Evolutionary conservation across 176 grass and related monocot genomes (phyloP).

Genomic region (Paspalum vaginatum): DNA sequence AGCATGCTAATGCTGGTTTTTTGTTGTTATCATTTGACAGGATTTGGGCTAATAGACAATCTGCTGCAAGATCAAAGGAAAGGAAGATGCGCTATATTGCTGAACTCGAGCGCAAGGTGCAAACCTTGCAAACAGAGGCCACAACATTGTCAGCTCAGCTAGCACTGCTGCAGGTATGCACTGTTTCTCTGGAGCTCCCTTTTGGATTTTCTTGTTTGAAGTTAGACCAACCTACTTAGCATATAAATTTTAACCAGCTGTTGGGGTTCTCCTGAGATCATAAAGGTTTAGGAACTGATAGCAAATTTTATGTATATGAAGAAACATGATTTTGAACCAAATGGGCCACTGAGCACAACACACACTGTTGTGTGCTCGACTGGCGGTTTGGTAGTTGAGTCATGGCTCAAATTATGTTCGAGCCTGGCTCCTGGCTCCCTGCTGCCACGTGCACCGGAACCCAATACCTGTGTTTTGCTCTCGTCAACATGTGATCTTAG

Average conservation of each 20-base stretch:
- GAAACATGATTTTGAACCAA: not conserved
- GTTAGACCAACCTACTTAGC: conserved; percentile 5
- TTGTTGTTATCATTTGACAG: conserved; percentile 40
- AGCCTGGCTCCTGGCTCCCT: not conserved
- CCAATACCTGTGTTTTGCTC: not conserved
- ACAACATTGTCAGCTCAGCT: conserved; percentile 70
- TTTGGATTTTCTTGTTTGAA: conserved; percentile 7
- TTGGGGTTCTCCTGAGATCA: conserved; percentile 10
- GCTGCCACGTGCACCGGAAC: not conserved
- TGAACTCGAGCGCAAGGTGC: conserved; percentile 70
- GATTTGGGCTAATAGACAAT: conserved; percentile 90
- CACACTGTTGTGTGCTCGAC: not conserved
- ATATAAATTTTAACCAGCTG: not conserved
- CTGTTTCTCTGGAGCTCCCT: conserved; percentile 19
- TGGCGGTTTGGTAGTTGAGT: not conserved
- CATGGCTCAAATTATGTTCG: not conserved
- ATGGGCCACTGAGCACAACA: not conserved
- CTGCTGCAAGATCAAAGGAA: conserved; percentile 87
- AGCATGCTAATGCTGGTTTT: conserved; percentile 33
- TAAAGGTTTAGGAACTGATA: conserved; percentile 31
- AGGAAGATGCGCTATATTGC: conserved; percentile 79
- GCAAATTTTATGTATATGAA: not conserved
- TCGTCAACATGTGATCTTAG: not conserved
- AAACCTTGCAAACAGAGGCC: conserved; percentile 66
- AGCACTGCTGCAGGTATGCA: conserved; percentile 60